These are phyloP conservation scores for Pseudozyma pruni DNA, from an alignment of 1,284 basidiomycete genomes.

Conservation along the genomic window DNA sequence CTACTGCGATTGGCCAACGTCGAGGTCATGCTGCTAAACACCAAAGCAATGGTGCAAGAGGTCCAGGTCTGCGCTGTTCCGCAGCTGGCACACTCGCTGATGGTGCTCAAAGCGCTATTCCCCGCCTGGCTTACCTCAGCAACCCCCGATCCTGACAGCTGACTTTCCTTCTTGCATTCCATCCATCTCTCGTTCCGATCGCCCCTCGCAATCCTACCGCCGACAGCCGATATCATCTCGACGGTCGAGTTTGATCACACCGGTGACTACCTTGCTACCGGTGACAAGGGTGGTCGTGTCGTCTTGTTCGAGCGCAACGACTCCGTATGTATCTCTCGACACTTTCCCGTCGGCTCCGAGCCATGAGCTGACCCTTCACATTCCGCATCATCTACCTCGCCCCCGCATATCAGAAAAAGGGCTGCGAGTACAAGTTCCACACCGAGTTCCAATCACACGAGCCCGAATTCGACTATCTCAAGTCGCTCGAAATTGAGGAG, in stretches of 20 bases:
- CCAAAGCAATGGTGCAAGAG: no score
- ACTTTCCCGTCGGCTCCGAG: not conserved
- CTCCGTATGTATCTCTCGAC: constrained; percentile 75
- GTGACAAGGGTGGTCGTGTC: constrained; percentile 97
- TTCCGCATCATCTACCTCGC: not conserved
- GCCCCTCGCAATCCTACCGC: constrained; percentile 27
- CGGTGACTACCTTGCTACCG: constrained; percentile 98
- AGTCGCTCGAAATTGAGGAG: constrained; percentile 99
- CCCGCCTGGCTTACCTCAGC: no score
- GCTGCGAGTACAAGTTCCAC: constrained; percentile 99
- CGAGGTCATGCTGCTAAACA: no score
- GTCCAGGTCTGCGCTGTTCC: no score
- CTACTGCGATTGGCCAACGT: no score
- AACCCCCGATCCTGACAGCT: no score
- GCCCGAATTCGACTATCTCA: constrained; percentile 99
- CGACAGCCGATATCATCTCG: constrained; percentile 80
- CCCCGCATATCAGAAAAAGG: constrained; percentile 79
- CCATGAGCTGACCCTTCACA: not conserved
- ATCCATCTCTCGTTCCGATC: not conserved
- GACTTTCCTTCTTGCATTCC: not conserved
- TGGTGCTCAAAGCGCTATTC: no score
- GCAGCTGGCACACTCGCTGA: no score
- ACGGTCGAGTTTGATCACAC: constrained; percentile 99
- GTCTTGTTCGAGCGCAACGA: constrained; percentile 99
- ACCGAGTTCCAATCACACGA: constrained; percentile 99